Evolutionary conservation across 2,329 filamentous ascomycete genomes (phyloP), one percentile per base, ranked within the genome.

Genomic region (Zalaria sp.): DNA sequence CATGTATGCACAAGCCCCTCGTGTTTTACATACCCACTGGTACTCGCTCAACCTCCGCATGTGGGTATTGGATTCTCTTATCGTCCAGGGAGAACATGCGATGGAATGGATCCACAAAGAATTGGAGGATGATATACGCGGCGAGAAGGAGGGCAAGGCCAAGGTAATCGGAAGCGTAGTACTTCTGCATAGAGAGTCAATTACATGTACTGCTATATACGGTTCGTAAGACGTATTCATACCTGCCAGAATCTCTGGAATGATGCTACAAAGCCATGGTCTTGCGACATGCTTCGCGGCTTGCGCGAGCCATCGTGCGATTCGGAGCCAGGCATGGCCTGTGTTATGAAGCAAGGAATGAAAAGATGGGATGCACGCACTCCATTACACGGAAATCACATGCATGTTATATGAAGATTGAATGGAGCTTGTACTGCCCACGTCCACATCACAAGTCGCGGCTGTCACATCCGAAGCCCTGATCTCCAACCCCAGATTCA

Each of bases 31-130:
- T 68, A 82, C 81, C 59, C 9, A 93, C 78, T 5, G 86, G 71
- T 0, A 98, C 91, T 47, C 87, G 76, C 61, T 98, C 88, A 39
- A 81, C 64, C 43, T 81, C 71, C 25, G 91, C 86, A 62, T 93
- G 83, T 1, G 91, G 91, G 55, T 82, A 95, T 49, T 85, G 80
- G 45, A 96, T 86, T 39, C 77, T 69, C 25, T 83, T 72, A 58
- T 96, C 86, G 57, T 87, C 83, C 47, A 96, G 74, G 49, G 77
- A 83, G 65, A 98, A 96, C 77, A 95, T 83, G 63, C 85, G 86
- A 60, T 96, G 87, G 59, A 96, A 96, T 0, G 91, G 91, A 46
- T 81, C 79, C 52, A 83, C 66, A 60, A 77, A 70, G 35, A 85
- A 69, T 73, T 84, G 55, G 5, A 49, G 36, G 29, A 79, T 53